A percentile compares a stretch with the other conserved stretches of the same genome.
These are phyloP conservation scores for Phialophora verrucosa DNA, from an alignment of 2,329 filamentous ascomycete species.

Conservation along the genomic window DNA sequence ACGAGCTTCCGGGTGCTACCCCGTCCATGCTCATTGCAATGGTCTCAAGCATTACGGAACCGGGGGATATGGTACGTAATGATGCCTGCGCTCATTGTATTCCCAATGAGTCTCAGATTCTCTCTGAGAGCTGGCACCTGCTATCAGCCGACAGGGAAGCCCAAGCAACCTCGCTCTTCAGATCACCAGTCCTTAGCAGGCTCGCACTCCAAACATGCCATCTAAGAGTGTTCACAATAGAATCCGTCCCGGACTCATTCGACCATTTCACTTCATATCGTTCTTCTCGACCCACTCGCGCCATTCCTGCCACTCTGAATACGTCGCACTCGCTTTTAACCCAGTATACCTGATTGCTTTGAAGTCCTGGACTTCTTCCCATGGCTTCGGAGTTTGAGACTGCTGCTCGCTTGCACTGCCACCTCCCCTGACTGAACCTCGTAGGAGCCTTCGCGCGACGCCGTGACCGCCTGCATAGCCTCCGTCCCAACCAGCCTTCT, in stretches of 20 bases:
- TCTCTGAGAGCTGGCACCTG: background rate
- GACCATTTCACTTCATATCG: slow-evolving; percentile 20
- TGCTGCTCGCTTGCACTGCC: slow-evolving; percentile 27
- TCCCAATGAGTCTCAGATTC: background rate
- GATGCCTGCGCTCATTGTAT: background rate
- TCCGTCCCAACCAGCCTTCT: slow-evolving; percentile 91
- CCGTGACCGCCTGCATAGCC: slow-evolving; percentile 43
- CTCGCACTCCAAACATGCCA: background rate
- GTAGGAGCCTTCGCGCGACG: slow-evolving; percentile 46
- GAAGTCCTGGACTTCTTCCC: slow-evolving; percentile 76
- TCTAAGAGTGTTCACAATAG: background rate
- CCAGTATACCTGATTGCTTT: slow-evolving; percentile 86
- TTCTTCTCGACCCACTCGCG: slow-evolving; percentile 68
- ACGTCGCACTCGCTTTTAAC: slow-evolving; percentile 73
- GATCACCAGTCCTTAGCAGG: background rate
- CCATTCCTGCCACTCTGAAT: slow-evolving; percentile 79
- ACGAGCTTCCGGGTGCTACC: background rate
- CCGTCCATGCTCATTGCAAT: background rate
- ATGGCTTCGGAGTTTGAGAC: slow-evolving; percentile 48
- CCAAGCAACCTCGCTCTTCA: background rate
- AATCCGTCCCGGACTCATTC: background rate
- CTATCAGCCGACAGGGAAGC: background rate
- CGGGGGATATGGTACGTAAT: background rate
- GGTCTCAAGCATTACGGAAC: background rate
- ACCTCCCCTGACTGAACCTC: slow-evolving; percentile 45